A percentile compares a stretch with the other conserved stretches of the same genome.
phyloP scores from a whole-genome alignment of 176 grass and related monocot genomes.

The Rhynchospora pubera region DNA sequence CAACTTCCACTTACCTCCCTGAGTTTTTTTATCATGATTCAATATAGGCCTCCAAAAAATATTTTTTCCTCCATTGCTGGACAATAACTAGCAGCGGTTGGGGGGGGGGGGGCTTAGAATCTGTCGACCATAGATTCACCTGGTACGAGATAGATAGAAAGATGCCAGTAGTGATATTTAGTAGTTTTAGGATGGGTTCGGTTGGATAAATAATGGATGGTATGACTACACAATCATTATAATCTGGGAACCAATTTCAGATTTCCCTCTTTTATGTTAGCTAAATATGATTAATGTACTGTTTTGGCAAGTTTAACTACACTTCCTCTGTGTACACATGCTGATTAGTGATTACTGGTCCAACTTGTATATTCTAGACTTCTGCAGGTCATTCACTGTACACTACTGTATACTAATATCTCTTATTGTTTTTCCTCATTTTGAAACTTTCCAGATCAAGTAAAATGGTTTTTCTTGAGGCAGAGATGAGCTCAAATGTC shows the following conservation, averaged over 20 bases:
- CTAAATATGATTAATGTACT: neutral
- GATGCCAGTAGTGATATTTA: too few relatives aligned
- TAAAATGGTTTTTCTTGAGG: constrained; percentile 77
- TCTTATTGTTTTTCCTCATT: neutral
- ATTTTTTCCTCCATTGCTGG: neutral
- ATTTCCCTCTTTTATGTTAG: neutral
- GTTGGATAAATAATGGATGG: neutral
- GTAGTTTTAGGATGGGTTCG: neutral
- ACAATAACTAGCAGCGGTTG: neutral
- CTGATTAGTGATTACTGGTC: neutral
- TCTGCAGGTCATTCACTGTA: neutral
- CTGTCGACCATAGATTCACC: too few relatives aligned
- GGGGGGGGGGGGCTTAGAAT: too few relatives aligned
- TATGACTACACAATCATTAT: neutral
- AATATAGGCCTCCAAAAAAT: neutral
- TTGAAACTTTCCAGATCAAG: constrained; percentile 24
- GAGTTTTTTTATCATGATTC: neutral
- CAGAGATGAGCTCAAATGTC: constrained; percentile 80
- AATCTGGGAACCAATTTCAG: neutral
- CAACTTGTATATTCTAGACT: neutral
- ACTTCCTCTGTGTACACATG: neutral
- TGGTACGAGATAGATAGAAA: too few relatives aligned
- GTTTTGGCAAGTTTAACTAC: neutral
- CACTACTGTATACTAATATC: neutral
- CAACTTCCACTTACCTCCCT: neutral